Conservation (phyloP, 768 basidiomycete species). For the Boletus reticulatus region DNA sequence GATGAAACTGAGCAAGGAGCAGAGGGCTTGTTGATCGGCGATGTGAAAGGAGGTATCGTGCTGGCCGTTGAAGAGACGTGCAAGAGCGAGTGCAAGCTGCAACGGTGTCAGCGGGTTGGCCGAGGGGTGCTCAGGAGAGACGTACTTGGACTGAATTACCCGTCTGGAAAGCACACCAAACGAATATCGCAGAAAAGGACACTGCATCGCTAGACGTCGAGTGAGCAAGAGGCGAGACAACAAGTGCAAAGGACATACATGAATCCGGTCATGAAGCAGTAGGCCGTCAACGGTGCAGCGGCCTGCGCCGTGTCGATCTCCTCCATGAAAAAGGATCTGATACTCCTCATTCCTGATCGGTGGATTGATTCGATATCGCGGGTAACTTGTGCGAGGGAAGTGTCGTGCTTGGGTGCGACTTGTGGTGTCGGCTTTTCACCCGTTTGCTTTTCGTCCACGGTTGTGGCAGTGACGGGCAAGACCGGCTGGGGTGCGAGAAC, state of each 20-base stretch:
- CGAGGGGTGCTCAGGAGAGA: neutral
- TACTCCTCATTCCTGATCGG: neutral
- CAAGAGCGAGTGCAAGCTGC: conserved; percentile 77
- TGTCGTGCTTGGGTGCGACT: neutral
- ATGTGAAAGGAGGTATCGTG: conserved; percentile 66
- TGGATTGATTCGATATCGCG: conserved; percentile 19
- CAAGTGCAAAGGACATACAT: conserved; percentile 45
- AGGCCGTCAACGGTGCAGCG: conserved; percentile 55
- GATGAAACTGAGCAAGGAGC: conserved; percentile 76
- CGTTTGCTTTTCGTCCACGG: neutral
- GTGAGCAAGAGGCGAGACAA: neutral
- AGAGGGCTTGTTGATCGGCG: conserved; percentile 81
- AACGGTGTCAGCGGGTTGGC: neutral
- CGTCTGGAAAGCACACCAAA: conserved; percentile 87
- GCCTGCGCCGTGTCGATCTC: conserved; percentile 32
- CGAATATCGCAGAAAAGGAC: conserved; percentile 74
- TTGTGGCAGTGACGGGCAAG: neutral
- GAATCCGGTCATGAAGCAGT: conserved; percentile 79
- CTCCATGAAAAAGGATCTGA: conserved; percentile 16
- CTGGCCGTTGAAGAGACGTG: conserved; percentile 65
- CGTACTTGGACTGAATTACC: conserved; percentile 69
- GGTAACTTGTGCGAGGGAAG: neutral
- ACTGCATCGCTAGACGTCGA: conserved; percentile 53
- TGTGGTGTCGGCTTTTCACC: neutral
- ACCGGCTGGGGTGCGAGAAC: neutral